A percentile compares a stretch with the other conserved stretches of the same genome.
Evolutionary conservation across 768 basidiomycete genomes (phyloP).

Genomic region (Daedalea quercina): DNA sequence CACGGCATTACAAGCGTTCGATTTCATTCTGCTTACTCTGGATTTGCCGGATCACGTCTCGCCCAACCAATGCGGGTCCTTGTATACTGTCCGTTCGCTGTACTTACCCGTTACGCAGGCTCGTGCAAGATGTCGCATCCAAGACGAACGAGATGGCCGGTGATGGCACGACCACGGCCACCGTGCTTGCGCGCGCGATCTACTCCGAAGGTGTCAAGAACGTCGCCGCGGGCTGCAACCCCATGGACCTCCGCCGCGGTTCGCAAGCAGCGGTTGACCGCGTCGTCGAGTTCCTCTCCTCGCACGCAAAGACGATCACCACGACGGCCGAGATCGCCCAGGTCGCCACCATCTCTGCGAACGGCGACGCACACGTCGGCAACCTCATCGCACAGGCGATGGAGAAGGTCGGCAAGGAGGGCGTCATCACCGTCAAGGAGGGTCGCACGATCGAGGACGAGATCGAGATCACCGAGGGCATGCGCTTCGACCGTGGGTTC

Average conservation of each 20-base stretch:
- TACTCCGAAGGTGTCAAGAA: slow-evolving; percentile 99
- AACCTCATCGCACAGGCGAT: slow-evolving; percentile 96
- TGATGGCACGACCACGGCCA: slow-evolving; percentile 97
- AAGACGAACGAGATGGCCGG: slow-evolving; percentile 97
- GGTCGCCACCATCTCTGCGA: slow-evolving; percentile 91
- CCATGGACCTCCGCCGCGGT: slow-evolving; percentile 99
- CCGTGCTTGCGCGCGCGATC: slow-evolving; percentile 94
- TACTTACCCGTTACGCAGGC: slow-evolving; percentile 36
- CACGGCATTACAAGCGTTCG: too few species aligned
- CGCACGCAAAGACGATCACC: slow-evolving; percentile 89
- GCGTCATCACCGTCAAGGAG: slow-evolving; percentile 99
- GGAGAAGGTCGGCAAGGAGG: slow-evolving; percentile 99
- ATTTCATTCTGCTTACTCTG: too few species aligned
- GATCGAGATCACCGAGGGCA: slow-evolving; percentile 99
- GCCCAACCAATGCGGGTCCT: too few species aligned
- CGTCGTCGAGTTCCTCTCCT: slow-evolving; percentile 84
- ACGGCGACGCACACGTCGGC: slow-evolving; percentile 83
- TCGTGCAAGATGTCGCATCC: slow-evolving; percentile 91
- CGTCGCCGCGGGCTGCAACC: slow-evolving; percentile 98
- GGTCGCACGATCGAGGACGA: slow-evolving; percentile 97
- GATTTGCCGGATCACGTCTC: too few species aligned
- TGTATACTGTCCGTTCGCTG: not conserved
- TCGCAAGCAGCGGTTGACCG: slow-evolving; percentile 93
- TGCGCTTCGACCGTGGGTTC: slow-evolving; percentile 99
- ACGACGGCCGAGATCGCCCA: slow-evolving; percentile 97